Percentiles rank a stretch among this genome's conserved stretches.
phyloP scores from a whole-genome alignment of 495 filamentous ascomycete species.

The Bacidia rubella region DNA sequence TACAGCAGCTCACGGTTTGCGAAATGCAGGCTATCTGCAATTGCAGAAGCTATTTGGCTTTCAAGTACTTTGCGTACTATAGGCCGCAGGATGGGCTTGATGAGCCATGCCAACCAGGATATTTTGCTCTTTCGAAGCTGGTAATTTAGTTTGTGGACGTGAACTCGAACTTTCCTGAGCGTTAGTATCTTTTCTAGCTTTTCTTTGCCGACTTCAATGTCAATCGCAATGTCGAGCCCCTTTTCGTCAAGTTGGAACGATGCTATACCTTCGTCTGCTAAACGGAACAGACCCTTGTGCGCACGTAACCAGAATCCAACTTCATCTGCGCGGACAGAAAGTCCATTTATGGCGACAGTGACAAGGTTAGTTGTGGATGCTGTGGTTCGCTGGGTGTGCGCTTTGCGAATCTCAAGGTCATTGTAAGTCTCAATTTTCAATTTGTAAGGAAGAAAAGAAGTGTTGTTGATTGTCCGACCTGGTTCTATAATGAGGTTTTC shows the following conservation, averaged over 20 bases:
- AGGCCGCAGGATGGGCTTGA: constrained; percentile 73
- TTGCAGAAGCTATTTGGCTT: constrained; percentile 57
- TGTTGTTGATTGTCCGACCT: constrained; percentile 67
- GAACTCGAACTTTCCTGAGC: constrained; percentile 58
- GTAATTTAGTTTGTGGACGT: constrained; percentile 78
- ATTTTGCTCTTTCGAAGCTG: constrained; percentile 61
- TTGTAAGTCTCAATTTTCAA: constrained; percentile 72
- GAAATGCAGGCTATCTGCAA: constrained; percentile 52
- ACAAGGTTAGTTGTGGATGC: constrained; percentile 54
- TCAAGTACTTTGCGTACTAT: constrained; percentile 68
- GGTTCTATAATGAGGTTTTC: constrained; percentile 89
- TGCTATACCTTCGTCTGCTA: constrained; percentile 71
- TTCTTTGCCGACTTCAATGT: constrained; percentile 65
- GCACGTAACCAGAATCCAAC: constrained; percentile 66
- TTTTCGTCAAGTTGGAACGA: constrained; percentile 72
- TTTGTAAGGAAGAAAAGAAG: constrained; percentile 79
- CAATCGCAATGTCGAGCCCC: constrained; percentile 73
- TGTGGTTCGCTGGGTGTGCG: constrained; percentile 51
- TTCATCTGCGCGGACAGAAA: constrained; percentile 71
- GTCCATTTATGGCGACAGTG: constrained; percentile 61
- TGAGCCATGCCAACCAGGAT: constrained; percentile 61
- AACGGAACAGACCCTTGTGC: constrained; percentile 48
- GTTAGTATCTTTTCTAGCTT: constrained; percentile 67
- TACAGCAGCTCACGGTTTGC: constrained; percentile 77
- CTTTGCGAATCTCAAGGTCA: constrained; percentile 72